These are phyloP conservation scores for Thinopyrum elongatum DNA, from an alignment of 176 grass and related monocot species.

Conservation along the genomic window DNA sequence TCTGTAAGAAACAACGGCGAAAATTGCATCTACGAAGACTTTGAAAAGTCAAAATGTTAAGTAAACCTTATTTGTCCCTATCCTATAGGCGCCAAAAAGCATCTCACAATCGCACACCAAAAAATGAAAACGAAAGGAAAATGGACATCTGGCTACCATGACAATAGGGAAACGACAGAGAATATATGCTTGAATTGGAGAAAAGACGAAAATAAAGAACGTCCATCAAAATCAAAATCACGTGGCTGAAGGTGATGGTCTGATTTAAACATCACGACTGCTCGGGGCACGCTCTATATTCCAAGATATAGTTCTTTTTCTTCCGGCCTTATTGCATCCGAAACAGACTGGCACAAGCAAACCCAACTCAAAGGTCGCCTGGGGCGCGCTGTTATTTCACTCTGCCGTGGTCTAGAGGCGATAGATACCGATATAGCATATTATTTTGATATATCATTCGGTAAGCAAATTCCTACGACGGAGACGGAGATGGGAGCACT, in stretches of 20 bases:
- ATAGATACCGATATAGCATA: not conserved
- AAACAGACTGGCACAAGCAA: too few species aligned
- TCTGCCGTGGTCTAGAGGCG: not conserved
- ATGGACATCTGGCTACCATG: not conserved
- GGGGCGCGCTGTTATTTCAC: constrained; percentile 17
- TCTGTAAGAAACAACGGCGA: too few species aligned
- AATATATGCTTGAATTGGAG: not conserved
- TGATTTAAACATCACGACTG: constrained; percentile 24
- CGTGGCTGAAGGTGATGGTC: constrained; percentile 11
- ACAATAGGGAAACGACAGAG: not conserved
- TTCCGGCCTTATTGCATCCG: not conserved
- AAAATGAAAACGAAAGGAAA: not conserved
- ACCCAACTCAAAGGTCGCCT: not conserved
- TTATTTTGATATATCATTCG: too few species aligned
- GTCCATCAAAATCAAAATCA: not conserved
- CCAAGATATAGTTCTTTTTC: not conserved
- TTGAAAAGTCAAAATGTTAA: too few species aligned
- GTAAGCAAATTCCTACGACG: too few species aligned
- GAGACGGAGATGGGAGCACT: too few species aligned
- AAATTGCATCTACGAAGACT: too few species aligned
- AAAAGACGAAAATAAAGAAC: not conserved
- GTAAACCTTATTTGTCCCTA: not conserved
- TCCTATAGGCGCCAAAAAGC: not conserved
- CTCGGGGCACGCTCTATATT: not conserved
- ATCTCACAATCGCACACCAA: not conserved